These are phyloP conservation scores for Sequoiadendron giganteum DNA, from an alignment of 75 land plant genomes.

Conservation along the genomic window DNA sequence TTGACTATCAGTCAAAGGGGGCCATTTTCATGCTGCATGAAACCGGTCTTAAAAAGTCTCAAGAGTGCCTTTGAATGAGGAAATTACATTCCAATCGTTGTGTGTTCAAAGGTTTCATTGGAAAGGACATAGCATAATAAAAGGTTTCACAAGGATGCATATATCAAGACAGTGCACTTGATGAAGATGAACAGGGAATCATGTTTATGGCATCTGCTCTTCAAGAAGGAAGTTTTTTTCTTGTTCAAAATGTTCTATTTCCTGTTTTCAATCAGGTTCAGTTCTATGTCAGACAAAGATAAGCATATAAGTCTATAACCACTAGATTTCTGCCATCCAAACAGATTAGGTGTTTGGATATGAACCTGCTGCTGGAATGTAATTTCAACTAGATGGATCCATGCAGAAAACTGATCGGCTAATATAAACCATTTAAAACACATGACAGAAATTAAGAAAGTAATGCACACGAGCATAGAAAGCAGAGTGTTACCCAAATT, in stretches of 20 bases:
- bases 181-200: slow-evolving; percentile 67
- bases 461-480: not conserved
- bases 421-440: too few species aligned
- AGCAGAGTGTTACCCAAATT: not conserved
- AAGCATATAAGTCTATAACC: slow-evolving; percentile 14
- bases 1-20: slow-evolving; percentile 23
- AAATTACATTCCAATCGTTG: slow-evolving; percentile 52
- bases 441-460: not conserved
- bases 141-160: slow-evolving; percentile 59
- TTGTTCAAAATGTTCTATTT: slow-evolving; percentile 65
- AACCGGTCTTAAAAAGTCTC: slow-evolving; percentile 12
- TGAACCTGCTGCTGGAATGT: slow-evolving; percentile 39
- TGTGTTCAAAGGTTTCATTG: slow-evolving; percentile 56
- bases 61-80: slow-evolving; percentile 26
- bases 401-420: slow-evolving; percentile 34
- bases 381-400: slow-evolving; percentile 25
- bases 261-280: slow-evolving; percentile 54
- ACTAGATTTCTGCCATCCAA: slow-evolving; percentile 58
- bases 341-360: slow-evolving; percentile 73
- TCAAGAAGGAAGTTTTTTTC: slow-evolving; percentile 54
- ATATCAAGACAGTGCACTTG: slow-evolving; percentile 58
- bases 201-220: slow-evolving; percentile 56
- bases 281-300: slow-evolving; percentile 36
- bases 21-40: slow-evolving; percentile 27
- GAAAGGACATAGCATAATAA: slow-evolving; percentile 74